These are phyloP conservation scores for Hemerocallis citrina DNA, from an alignment of 106 monocot species.

Conservation along the genomic window DNA sequence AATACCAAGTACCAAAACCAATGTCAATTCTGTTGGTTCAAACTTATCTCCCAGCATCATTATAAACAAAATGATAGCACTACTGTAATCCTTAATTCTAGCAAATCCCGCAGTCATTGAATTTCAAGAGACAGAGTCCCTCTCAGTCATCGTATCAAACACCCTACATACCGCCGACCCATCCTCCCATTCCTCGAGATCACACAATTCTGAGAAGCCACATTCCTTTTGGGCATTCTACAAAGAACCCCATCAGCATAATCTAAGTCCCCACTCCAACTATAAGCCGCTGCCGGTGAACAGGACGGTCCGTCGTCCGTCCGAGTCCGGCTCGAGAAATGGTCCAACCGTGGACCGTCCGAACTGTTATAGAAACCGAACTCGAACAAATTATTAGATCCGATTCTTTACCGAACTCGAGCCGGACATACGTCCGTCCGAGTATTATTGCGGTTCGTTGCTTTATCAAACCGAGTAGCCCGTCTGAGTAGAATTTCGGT, in stretches of 20 bases:
- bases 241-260: conserved; percentile 19
- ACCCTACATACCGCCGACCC: conserved; percentile 29
- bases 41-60: conserved; percentile 29
- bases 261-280: conserved; percentile 14
- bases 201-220: conserved; percentile 40
- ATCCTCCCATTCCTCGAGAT: conserved; percentile 25
- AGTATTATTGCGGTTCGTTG: too few relatives aligned
- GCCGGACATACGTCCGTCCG: too few relatives aligned
- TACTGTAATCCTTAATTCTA: conserved; percentile 15
- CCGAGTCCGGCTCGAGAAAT: too few relatives aligned
- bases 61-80: conserved; percentile 36
- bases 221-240: conserved; percentile 44
- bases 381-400: too few relatives aligned
- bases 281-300: conserved; percentile 29
- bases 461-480: too few relatives aligned
- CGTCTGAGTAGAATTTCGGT: too few relatives aligned
- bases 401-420: too few relatives aligned
- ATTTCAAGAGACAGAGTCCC: conserved; percentile 59
- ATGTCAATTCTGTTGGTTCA: conserved; percentile 46
- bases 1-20: conserved; percentile 52
- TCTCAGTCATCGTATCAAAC: conserved; percentile 47
- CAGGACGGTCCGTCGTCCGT: too few relatives aligned
- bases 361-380: too few relatives aligned
- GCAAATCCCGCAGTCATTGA: conserved; percentile 46
- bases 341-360: too few relatives aligned